These are phyloP conservation scores for Wickerhamiella kurtzmanii DNA, from an alignment of 805 yeast genomes.

Conservation along the genomic window DNA sequence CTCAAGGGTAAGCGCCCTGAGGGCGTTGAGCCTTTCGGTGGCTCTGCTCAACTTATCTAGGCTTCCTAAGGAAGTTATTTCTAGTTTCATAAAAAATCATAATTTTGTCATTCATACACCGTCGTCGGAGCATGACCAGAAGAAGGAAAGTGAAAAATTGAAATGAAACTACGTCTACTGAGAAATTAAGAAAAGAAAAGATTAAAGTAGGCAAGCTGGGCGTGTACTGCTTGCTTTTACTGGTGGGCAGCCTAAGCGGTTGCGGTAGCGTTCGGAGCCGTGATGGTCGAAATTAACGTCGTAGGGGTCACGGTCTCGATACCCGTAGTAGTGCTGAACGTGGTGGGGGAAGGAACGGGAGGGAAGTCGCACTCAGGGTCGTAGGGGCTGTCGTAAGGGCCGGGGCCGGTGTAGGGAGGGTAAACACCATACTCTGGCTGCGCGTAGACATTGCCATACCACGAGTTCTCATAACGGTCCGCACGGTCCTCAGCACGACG, in stretches of 20 bases:
- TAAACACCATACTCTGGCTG: not conserved
- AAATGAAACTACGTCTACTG: not conserved
- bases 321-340: not conserved
- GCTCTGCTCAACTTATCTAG: constrained; percentile 4
- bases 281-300: not conserved
- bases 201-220: not conserved
- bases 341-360: not conserved
- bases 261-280: not conserved
- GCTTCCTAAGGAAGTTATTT: not conserved
- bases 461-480: not conserved
- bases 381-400: not conserved
- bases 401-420: constrained; percentile 1
- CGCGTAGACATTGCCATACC: not conserved
- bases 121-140: not conserved
- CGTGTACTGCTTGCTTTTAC: not conserved
- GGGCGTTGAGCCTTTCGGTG: constrained; percentile 29
- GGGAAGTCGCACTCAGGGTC: not conserved
- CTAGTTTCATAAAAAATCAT: not conserved
- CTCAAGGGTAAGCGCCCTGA: constrained; percentile 30
- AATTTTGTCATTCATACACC: not conserved
- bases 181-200: not conserved
- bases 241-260: not conserved
- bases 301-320: not conserved
- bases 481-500: not conserved
- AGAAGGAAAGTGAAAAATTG: not conserved